Conservation (phyloP, 192 early-diverging fungal genomes). For the Chytriomyces sp. region DNA sequence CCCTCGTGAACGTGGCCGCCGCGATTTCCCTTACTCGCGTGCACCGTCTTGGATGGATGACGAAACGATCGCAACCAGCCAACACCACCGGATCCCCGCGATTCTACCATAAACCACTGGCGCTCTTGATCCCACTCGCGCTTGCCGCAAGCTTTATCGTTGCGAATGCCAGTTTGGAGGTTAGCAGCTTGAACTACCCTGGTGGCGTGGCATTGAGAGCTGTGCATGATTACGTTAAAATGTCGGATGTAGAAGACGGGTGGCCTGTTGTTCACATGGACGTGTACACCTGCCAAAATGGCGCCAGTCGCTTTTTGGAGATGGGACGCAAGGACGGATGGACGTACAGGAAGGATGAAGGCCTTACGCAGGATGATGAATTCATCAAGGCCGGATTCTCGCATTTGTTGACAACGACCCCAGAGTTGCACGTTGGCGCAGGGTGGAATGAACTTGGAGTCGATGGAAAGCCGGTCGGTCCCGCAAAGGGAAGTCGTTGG, state of each 20-base stretch:
- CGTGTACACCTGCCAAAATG: slow-evolving; percentile 23
- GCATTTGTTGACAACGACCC: slow-evolving; percentile 34
- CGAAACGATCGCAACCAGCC: slow-evolving; percentile 11
- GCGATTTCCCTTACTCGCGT: slow-evolving; percentile 44
- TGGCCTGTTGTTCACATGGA: slow-evolving; percentile 32
- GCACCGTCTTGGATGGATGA: slow-evolving; percentile 36
- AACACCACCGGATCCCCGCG: neutral
- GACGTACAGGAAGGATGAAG: slow-evolving; percentile 35
- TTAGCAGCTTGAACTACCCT: slow-evolving; percentile 87
- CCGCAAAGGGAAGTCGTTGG: neutral
- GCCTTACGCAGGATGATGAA: neutral
- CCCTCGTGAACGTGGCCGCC: slow-evolving; percentile 77
- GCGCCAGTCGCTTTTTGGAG: slow-evolving; percentile 29
- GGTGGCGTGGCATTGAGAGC: slow-evolving; percentile 77
- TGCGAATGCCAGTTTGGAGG: slow-evolving; percentile 13
- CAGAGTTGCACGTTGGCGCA: slow-evolving; percentile 28
- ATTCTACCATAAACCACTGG: slow-evolving; percentile 8
- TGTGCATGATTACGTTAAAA: slow-evolving; percentile 54
- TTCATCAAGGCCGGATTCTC: slow-evolving; percentile 29
- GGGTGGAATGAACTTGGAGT: neutral
- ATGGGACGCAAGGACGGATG: slow-evolving; percentile 15
- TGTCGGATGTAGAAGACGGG: neutral
- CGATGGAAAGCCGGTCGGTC: neutral
- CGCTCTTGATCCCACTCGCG: neutral
- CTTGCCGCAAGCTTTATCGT: slow-evolving; percentile 12